Conservation (phyloP, 352 stramenopile genomes). For the Saprolegnia diclina region DNA sequence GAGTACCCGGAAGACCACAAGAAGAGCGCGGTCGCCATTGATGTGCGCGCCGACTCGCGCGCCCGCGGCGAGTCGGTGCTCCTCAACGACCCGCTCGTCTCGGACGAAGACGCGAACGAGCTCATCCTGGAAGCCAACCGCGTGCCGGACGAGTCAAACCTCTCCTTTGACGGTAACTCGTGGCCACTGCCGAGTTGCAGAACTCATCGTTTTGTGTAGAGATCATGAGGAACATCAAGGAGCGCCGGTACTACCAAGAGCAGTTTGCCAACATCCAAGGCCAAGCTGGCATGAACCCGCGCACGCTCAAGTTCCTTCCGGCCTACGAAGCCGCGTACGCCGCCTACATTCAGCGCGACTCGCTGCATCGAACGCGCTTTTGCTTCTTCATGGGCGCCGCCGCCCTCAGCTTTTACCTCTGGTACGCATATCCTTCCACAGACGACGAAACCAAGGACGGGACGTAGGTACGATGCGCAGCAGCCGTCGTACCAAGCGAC, state of each 20-base stretch:
- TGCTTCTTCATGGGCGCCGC: conserved; percentile 56
- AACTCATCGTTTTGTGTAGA: conserved; percentile 31
- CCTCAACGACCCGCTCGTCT: conserved; percentile 17
- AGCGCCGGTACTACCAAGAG: conserved; percentile 66
- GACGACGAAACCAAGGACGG: conserved; percentile 27
- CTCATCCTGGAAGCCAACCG: conserved; percentile 61
- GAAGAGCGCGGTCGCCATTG: too few relatives aligned
- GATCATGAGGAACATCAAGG: conserved; percentile 78
- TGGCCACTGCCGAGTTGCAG: not conserved
- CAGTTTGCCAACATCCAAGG: conserved; percentile 77
- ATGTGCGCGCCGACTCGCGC: too few relatives aligned
- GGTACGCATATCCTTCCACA: conserved; percentile 36
- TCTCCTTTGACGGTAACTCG: conserved; percentile 44
- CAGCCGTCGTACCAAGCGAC: conserved; percentile 25
- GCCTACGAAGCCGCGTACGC: conserved; percentile 68
- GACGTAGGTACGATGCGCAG: conserved; percentile 10
- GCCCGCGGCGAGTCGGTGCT: conserved; percentile 14
- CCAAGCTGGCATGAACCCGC: conserved; percentile 61
- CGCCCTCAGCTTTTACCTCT: conserved; percentile 50
- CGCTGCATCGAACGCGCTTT: conserved; percentile 46
- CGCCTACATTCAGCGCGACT: conserved; percentile 42
- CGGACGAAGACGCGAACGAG: conserved; percentile 48
- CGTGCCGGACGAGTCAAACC: conserved; percentile 50
- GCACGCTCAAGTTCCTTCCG: conserved; percentile 55
- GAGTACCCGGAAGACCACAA: conserved; percentile 4